Base-by-base conservation (phyloP, 306 rosid species). In the Medicago lupulina region DNA sequence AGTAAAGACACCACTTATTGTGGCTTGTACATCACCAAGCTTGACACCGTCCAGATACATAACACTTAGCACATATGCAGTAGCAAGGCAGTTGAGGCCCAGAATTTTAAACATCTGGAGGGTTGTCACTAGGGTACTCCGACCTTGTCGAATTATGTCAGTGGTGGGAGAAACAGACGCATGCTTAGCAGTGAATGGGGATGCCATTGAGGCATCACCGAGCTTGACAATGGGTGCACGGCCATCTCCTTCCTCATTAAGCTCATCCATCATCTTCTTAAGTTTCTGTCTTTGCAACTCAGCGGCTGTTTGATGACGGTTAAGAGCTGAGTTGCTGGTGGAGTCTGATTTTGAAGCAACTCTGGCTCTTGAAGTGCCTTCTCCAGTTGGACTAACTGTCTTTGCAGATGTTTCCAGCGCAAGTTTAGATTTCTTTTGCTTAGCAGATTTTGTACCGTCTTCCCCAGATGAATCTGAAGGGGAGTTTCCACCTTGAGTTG, bases 121-220 rank as follows among this genome's bases (percentile, higher is more conserved):
- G 67, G 99, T 96, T 54, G 99, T 96, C 74, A 95, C 99, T 3
- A 96, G 87, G 65, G 99, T 96, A 85, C 99, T 96, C 18, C 99
- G 90, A 71, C 99, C 99, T 73, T 96, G 99, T 76, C 99, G 99
- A 82, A 96, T 96, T 70, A 96, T 92, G 85, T 96, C 98, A 11
- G 87, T 86, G 57, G 97, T 92, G 18, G 99, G 99, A 76, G 90
- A 83, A 66, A 96, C 97, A 17, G 99, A 96, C 14, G 99, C 99
- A 85, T 96, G 97, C 83, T 96, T 96, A 19, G 99, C 99, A 0
- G 99, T 96, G 88, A 96, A 96, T 5, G 99, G 99, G 28, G 99
- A 96, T 68, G 99, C 99, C 99, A 96, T 96, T 69, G 99, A 96
- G 66, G 99, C 99, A 78, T 96, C 99, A 19, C 99, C 99, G 68